Conservation (phyloP, 257 asterid genomes). For the Gardenia jasminoides region DNA sequence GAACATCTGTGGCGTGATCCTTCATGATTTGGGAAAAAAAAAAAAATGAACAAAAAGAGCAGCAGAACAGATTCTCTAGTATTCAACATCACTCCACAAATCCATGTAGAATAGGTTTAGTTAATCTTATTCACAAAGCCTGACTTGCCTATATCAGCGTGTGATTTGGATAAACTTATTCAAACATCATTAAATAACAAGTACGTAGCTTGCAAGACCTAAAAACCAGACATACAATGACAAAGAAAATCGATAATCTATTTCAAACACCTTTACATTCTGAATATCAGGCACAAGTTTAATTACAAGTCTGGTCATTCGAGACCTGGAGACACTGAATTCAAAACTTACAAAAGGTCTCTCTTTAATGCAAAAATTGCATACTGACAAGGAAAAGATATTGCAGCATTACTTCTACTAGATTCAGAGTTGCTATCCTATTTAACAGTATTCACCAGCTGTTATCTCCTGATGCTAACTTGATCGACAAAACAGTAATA, state of each 20-base stretch:
- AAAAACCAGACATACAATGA: neutral
- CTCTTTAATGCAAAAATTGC: neutral
- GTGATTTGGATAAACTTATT: neutral
- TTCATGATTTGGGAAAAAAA: constrained; percentile 1
- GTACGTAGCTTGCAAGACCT: neutral
- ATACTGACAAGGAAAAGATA: neutral
- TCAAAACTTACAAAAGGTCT: neutral
- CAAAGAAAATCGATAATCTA: neutral
- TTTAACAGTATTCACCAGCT: neutral
- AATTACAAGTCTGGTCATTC: neutral
- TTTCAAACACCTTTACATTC: neutral
- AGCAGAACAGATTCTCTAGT: neutral
- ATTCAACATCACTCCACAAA: neutral
- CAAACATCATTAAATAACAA: too few relatives aligned
- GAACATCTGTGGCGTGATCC: constrained; percentile 31
- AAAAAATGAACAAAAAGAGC: neutral
- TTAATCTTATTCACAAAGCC: neutral
- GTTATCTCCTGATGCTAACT: neutral
- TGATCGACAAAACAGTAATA: neutral
- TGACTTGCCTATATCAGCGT: neutral
- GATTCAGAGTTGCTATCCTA: neutral
- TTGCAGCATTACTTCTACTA: neutral
- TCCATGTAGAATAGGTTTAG: neutral
- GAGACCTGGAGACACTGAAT: too few relatives aligned
- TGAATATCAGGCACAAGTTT: neutral